These are phyloP conservation scores for Ensete glaucum DNA, from an alignment of 176 grass and related monocot genomes.

Conservation along the genomic window DNA sequence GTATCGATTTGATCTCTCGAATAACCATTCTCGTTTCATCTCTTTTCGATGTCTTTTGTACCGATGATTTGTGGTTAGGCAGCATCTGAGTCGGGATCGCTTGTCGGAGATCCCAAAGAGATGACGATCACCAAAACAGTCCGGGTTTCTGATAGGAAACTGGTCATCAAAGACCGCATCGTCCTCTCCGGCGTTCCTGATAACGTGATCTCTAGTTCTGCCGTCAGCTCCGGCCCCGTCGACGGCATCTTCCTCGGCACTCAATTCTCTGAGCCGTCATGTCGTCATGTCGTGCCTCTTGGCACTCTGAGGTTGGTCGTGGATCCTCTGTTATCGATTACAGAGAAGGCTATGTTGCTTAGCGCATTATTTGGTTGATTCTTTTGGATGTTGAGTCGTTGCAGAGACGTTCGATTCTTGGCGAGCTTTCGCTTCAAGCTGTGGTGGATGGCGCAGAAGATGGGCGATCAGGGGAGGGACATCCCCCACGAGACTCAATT, in stretches of 20 bases:
- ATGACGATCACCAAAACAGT: conserved; percentile 65
- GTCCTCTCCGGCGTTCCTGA: conserved; percentile 57
- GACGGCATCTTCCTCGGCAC: conserved; percentile 81
- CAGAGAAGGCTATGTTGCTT: background rate
- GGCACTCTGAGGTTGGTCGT: conserved; percentile 45
- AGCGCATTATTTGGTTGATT: background rate
- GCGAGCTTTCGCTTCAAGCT: conserved; percentile 93
- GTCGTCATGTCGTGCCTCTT: conserved; percentile 64
- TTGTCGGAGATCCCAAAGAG: conserved; percentile 5
- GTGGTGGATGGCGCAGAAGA: conserved; percentile 97
- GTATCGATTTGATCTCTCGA: background rate
- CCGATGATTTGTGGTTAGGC: background rate
- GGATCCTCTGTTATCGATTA: background rate
- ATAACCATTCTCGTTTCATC: background rate
- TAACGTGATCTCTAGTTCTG: conserved; percentile 40
- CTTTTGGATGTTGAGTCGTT: conserved; percentile 2
- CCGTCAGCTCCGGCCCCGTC: conserved; percentile 36
- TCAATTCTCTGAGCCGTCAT: conserved; percentile 26
- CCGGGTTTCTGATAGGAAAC: conserved; percentile 39
- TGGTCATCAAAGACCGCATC: conserved; percentile 36
- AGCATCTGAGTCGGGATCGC: background rate
- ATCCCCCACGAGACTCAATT: conserved; percentile 93
- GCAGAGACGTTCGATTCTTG: conserved; percentile 59
- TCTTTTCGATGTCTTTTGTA: background rate
- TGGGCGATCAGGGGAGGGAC: conserved; percentile 65